These are phyloP conservation scores for Blepharisma stoltei DNA, from an alignment of 73 alveolate species.

Conservation along the genomic window DNA sequence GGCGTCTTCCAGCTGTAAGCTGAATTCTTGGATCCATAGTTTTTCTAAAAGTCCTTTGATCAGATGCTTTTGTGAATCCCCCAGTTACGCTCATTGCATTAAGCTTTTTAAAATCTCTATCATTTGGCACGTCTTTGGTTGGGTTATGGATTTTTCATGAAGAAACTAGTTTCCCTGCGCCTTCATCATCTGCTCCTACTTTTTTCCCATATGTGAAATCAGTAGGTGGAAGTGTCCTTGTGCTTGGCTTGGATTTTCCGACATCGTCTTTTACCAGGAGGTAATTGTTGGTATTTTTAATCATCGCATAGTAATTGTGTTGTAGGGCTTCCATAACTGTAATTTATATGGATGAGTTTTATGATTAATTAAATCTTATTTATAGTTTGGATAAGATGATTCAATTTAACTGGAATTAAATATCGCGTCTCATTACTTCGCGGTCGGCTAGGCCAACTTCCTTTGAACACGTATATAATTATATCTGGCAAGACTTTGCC, in stretches of 20 bases:
- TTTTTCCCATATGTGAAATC: constrained; percentile 75
- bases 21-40: not conserved
- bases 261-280: constrained; percentile 82
- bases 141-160: constrained; percentile 33
- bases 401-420: too few relatives aligned
- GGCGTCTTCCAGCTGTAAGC: not conserved
- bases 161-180: constrained; percentile 56
- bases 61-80: not conserved
- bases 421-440: too few relatives aligned
- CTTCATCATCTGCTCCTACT: constrained; percentile 71
- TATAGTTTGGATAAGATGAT: too few relatives aligned
- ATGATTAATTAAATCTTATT: too few relatives aligned
- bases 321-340: not conserved
- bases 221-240: constrained; percentile 69
- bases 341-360: too few relatives aligned
- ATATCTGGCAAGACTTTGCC: too few relatives aligned
- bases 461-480: too few relatives aligned
- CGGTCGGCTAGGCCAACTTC: too few relatives aligned
- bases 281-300: constrained; percentile 49
- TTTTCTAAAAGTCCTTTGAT: constrained; percentile 11
- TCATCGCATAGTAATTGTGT: constrained; percentile 12
- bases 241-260: constrained; percentile 75
- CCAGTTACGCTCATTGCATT: not conserved
- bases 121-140: not conserved
- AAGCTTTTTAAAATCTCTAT: constrained; percentile 23